A percentile compares a stretch with the other conserved stretches of the same genome.
Conservation (phyloP, 2,329 filamentous ascomycete species). For the Intubia oerlemansii region DNA sequence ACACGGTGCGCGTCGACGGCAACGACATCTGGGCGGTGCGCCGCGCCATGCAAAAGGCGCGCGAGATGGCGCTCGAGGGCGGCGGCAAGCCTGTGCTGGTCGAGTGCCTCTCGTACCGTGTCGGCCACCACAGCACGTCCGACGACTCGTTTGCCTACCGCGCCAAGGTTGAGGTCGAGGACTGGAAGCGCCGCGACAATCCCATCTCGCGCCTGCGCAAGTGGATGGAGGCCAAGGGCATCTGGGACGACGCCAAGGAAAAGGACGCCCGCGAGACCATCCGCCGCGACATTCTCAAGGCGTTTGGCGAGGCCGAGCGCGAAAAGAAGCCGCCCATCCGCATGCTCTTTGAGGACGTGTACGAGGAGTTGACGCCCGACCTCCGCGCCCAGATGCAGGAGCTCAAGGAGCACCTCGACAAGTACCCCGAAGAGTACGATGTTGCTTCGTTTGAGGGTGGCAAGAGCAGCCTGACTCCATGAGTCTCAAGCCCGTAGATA, state of each 20-base stretch:
- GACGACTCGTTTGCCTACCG: conserved; percentile 96
- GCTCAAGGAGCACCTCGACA: conserved; percentile 56
- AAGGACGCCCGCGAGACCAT: conserved; percentile 21
- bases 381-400: conserved; percentile 47
- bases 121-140: conserved; percentile 84
- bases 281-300: conserved; percentile 45
- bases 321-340: conserved; percentile 57
- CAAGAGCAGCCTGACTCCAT: conserved; percentile 10
- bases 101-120: conserved; percentile 96
- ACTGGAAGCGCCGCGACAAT: conserved; percentile 42
- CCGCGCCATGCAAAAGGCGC: conserved; percentile 47
- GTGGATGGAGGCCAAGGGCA: conserved; percentile 64
- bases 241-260: conserved; percentile 76
- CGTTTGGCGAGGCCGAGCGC: conserved; percentile 66
- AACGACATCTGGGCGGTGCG: conserved; percentile 66
- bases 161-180: conserved; percentile 74
- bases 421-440: conserved; percentile 87
- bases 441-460: conserved; percentile 14
- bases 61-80: conserved; percentile 55
- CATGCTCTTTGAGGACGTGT: conserved; percentile 69
- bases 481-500: too few species aligned
- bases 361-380: conserved; percentile 53
- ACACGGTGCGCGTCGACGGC: conserved; percentile 62
- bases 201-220: conserved; percentile 17
- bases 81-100: conserved; percentile 72